A percentile compares a stretch with the other conserved stretches of the same genome.
These are phyloP conservation scores for Dendrobium nobile DNA, from an alignment of 106 monocot species.

Conservation along the genomic window DNA sequence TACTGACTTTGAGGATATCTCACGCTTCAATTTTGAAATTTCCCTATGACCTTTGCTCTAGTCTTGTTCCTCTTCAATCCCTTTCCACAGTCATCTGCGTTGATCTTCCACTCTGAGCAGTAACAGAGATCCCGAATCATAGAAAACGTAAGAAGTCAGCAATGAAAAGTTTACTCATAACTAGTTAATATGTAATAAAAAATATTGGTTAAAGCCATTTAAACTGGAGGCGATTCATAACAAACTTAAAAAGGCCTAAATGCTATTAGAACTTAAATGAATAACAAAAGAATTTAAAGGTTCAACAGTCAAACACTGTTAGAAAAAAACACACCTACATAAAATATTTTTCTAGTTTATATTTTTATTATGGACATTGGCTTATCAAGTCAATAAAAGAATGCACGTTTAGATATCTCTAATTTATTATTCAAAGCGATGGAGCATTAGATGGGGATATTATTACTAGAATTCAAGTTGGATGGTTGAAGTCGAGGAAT, in stretches of 20 bases:
- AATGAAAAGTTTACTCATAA: background rate
- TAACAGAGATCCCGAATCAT: constrained; percentile 3
- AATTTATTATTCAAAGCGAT: too few species aligned
- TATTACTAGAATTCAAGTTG: too few species aligned
- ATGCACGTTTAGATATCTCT: too few species aligned
- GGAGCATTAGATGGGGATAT: too few species aligned
- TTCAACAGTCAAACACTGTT: background rate
- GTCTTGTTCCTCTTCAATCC: constrained; percentile 75
- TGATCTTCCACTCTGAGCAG: constrained; percentile 66
- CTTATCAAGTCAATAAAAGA: too few species aligned
- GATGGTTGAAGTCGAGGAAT: too few species aligned
- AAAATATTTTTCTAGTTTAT: background rate
- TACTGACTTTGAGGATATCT: constrained; percentile 70
- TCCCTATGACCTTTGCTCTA: constrained; percentile 32
- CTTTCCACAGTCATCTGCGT: constrained; percentile 79
- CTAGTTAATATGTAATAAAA: background rate
- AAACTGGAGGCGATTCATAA: background rate
- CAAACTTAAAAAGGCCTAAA: background rate
- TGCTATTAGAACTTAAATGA: background rate
- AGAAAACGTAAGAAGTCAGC: background rate
- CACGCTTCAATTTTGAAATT: constrained; percentile 71
- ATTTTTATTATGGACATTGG: background rate
- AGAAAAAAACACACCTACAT: background rate
- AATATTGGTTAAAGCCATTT: background rate
- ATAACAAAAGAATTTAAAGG: background rate